Conservation (phyloP, 1,284 basidiomycete genomes). For the Stereum hirsutum region DNA sequence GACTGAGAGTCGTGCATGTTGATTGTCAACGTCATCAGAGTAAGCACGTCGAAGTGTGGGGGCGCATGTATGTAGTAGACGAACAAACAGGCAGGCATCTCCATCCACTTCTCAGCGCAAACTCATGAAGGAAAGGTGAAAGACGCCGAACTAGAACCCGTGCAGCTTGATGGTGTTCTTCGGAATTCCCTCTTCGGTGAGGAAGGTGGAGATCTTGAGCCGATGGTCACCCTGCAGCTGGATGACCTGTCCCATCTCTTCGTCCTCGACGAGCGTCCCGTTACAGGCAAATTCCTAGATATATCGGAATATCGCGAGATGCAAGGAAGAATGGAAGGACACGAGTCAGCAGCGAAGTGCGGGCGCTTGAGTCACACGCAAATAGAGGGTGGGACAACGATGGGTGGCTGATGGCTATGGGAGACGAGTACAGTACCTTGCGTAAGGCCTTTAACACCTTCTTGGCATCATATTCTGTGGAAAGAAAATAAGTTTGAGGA, state of each 20-base stretch:
- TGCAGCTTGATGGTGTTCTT: constrained; percentile 77
- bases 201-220: constrained; percentile 82
- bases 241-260: constrained; percentile 95
- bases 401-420: neutral
- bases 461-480: constrained; percentile 90
- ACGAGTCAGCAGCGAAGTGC: too few species aligned
- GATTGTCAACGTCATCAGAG: neutral
- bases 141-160: constrained; percentile 55
- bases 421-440: constrained; percentile 43
- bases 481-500: neutral
- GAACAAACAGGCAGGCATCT: too few species aligned
- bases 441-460: constrained; percentile 99
- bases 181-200: constrained; percentile 69
- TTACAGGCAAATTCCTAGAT: constrained; percentile 96
- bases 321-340: constrained; percentile 1
- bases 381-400: neutral
- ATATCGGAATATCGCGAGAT: constrained; percentile 4
- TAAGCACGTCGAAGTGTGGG: too few species aligned
- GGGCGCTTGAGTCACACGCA: too few species aligned
- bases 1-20: constrained; percentile 1
- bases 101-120: too few species aligned
- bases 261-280: constrained; percentile 94
- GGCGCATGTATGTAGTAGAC: too few species aligned
- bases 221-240: constrained; percentile 99
- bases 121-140: too few species aligned